A percentile compares a stretch with the other conserved stretches of the same genome.
Evolutionary conservation across 2,329 filamentous ascomycete genomes (phyloP).

Genomic region (Cladosporium sp.): DNA sequence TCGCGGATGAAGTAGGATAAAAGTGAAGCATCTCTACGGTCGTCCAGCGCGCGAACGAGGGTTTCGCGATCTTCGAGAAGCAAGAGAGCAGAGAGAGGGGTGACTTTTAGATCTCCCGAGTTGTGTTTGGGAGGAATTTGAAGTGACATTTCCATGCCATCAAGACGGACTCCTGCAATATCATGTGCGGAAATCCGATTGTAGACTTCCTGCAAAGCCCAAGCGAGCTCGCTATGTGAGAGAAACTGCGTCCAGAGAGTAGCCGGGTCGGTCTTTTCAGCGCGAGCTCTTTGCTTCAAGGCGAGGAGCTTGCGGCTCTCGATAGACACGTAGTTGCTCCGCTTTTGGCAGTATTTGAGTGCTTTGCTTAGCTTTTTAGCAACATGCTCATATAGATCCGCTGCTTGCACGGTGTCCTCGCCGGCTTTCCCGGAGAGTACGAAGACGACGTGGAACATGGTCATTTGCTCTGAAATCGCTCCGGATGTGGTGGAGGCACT

Average conservation of each 20-base stretch:
- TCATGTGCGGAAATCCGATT: conserved; percentile 18
- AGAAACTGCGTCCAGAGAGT: conserved; percentile 19
- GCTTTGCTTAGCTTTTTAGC: conserved; percentile 90
- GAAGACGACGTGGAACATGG: conserved; percentile 97
- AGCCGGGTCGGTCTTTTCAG: conserved; percentile 33
- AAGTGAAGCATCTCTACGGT: conserved; percentile 62
- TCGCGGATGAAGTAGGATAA: conserved; percentile 69
- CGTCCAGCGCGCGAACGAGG: conserved; percentile 64
- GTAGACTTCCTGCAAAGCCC: conserved; percentile 28
- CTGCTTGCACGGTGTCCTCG: background rate
- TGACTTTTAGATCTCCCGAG: conserved; percentile 38
- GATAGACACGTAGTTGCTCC: conserved; percentile 84
- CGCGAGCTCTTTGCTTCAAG: conserved; percentile 73
- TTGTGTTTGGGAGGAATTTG: conserved; percentile 53
- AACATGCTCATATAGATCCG: conserved; percentile 78
- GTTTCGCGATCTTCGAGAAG: conserved; percentile 79
- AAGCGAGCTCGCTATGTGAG: conserved; percentile 28
- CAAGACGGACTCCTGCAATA: conserved; percentile 47
- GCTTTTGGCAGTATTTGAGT: conserved; percentile 87
- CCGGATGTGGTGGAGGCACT: conserved; percentile 30
- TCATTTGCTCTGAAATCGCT: conserved; percentile 60
- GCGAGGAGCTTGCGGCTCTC: conserved; percentile 79
- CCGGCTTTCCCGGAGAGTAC: conserved; percentile 61
- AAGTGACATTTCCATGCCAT: conserved; percentile 64
- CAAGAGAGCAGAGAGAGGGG: conserved; percentile 78